Percentiles rank a stretch among this genome's conserved stretches.
Evolutionary conservation across 2,329 filamentous ascomycete species (phyloP).

Genomic region (Epichloe coenophiala): DNA sequence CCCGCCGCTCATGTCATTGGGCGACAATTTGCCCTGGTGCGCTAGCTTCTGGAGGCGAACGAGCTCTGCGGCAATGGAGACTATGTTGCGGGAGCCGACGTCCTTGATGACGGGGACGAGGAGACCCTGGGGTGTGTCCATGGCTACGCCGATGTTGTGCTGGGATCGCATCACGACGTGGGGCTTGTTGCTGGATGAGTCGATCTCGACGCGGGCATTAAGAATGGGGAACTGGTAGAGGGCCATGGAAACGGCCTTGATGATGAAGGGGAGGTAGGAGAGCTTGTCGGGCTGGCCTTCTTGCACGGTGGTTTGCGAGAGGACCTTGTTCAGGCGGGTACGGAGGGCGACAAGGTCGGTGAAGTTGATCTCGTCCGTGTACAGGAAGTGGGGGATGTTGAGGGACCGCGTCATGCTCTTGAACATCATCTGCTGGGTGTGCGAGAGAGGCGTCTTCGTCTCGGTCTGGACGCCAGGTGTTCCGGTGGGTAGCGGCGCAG

Average conservation of each 20-base stretch:
- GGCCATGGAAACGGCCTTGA: constrained; percentile 86
- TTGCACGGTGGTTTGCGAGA: constrained; percentile 30
- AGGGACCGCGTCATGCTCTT: constrained; percentile 91
- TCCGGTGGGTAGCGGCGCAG: constrained; percentile 10
- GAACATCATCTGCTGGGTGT: constrained; percentile 87
- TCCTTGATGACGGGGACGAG: constrained; percentile 86
- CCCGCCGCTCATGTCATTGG: constrained; percentile 65
- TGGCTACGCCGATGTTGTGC: constrained; percentile 92
- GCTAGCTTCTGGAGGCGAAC: constrained; percentile 60
- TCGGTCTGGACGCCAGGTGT: constrained; percentile 45
- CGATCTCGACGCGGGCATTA: constrained; percentile 78
- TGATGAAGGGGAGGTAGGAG: constrained; percentile 84
- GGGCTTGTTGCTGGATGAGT: constrained; percentile 52
- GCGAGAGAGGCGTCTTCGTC: constrained; percentile 54
- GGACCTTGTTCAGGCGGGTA: constrained; percentile 55
- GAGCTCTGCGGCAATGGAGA: constrained; percentile 67
- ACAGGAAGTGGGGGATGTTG: constrained; percentile 87
- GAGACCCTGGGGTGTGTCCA: constrained; percentile 82
- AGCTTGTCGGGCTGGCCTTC: constrained; percentile 45
- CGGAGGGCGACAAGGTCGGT: constrained; percentile 61
- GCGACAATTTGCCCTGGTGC: constrained; percentile 57
- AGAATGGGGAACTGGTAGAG: constrained; percentile 72
- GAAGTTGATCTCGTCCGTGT: constrained; percentile 81
- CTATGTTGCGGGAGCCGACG: constrained; percentile 62
- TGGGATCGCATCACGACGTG: constrained; percentile 63